A percentile compares a stretch with the other conserved stretches of the same genome.
These are phyloP conservation scores for Magnusiomyces tetraspermus DNA, from an alignment of 1,139 yeast genomes.

Conservation along the genomic window DNA sequence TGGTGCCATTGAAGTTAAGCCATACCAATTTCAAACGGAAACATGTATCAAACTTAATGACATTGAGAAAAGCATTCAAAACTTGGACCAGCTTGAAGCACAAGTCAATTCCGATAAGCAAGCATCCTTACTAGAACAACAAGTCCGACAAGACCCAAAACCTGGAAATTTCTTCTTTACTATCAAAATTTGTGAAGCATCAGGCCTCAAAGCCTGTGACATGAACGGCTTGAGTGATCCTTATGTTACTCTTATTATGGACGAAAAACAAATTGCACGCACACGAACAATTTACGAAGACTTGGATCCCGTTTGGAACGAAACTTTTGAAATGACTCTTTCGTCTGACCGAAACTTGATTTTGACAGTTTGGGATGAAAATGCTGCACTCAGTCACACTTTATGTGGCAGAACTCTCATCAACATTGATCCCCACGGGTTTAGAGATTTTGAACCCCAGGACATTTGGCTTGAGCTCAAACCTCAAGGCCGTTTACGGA, in stretches of 20 bases:
- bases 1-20: constrained; percentile 37
- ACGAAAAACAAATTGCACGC: constrained; percentile 53
- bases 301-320: constrained; percentile 69
- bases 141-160: constrained; percentile 27
- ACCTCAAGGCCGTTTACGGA: constrained; percentile 53
- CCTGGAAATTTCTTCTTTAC: constrained; percentile 51
- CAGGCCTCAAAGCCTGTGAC: constrained; percentile 49
- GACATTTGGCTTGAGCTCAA: constrained; percentile 55
- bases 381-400: constrained; percentile 45
- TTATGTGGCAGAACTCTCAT: constrained; percentile 61
- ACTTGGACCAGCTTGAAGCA: constrained; percentile 52
- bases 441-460: constrained; percentile 54
- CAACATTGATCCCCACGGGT: constrained; percentile 55
- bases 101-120: constrained; percentile 53
- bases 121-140: constrained; percentile 38
- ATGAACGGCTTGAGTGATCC: constrained; percentile 52
- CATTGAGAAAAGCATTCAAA: constrained; percentile 50
- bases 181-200: constrained; percentile 58
- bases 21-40: constrained; percentile 51
- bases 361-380: constrained; percentile 69
- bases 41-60: constrained; percentile 75
- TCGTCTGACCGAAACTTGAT: constrained; percentile 36
- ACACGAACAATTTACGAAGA: constrained; percentile 59
- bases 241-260: constrained; percentile 51
- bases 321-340: constrained; percentile 60